These are phyloP conservation scores for Yarrowia alimentaria DNA, from an alignment of 805 yeast genomes.

Conservation along the genomic window DNA sequence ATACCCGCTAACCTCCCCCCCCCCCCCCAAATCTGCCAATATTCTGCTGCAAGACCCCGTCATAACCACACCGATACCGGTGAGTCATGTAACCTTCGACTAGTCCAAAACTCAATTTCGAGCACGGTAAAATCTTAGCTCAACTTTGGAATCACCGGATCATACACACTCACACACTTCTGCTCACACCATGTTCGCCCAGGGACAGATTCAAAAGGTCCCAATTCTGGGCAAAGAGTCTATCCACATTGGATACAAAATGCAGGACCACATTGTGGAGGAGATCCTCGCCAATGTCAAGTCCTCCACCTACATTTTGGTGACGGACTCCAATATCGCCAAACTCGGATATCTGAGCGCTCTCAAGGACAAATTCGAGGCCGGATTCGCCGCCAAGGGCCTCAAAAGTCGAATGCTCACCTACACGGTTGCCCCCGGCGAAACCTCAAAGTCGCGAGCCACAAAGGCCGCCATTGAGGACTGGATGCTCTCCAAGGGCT, in stretches of 20 bases:
- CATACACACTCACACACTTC: not conserved
- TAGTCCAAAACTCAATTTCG: too few species aligned
- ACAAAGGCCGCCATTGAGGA: conserved; percentile 95
- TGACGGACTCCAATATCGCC: conserved; percentile 78
- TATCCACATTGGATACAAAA: conserved; percentile 86
- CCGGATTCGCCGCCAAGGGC: conserved; percentile 31
- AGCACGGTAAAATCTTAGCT: not conserved
- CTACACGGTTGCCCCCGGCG: conserved; percentile 87
- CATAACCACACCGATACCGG: too few species aligned
- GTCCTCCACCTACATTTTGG: conserved; percentile 88
- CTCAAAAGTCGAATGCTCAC: conserved; percentile 60
- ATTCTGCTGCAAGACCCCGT: too few species aligned
- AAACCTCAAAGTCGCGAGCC: conserved; percentile 78
- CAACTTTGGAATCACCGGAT: too few species aligned
- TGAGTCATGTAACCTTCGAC: too few species aligned
- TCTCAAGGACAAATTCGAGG: conserved; percentile 58
- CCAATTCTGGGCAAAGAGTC: conserved; percentile 62
- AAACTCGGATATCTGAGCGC: conserved; percentile 42
- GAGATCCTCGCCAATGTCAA: conserved; percentile 60
- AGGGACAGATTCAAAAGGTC: conserved; percentile 25
- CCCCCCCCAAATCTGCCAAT: too few species aligned
- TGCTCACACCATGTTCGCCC: conserved; percentile 9
- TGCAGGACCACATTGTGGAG: conserved; percentile 67
- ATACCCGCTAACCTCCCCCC: too few species aligned
- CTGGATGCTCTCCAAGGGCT: conserved; percentile 72